A percentile compares a stretch with the other conserved stretches of the same genome.
phyloP scores from a whole-genome alignment of 2,329 filamentous ascomycete genomes.

The Cadophora luteo-olivacea region DNA sequence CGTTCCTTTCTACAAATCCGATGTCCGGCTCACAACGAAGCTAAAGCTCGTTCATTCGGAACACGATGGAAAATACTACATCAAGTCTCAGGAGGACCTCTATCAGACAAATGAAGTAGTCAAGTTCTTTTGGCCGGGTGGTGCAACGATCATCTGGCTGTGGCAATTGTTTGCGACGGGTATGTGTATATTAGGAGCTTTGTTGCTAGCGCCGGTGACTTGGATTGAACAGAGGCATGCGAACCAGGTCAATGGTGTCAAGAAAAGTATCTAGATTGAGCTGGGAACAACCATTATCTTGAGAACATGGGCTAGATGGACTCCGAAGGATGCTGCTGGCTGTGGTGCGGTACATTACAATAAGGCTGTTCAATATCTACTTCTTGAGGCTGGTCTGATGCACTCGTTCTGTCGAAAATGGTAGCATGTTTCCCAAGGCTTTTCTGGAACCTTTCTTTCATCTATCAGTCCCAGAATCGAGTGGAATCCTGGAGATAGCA shows the following conservation, averaged over 20 bases:
- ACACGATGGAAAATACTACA: conserved; percentile 65
- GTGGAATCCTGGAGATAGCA: too few species aligned
- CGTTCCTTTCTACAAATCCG: conserved; percentile 74
- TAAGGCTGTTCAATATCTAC: too few species aligned
- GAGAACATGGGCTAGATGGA: background rate
- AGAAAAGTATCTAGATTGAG: conserved; percentile 20
- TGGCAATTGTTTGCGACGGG: conserved; percentile 71
- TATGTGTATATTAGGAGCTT: conserved; percentile 66
- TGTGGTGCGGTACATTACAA: background rate
- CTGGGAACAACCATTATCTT: background rate
- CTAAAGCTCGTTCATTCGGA: conserved; percentile 62
- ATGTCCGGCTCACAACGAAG: conserved; percentile 72
- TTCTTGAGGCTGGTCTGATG: too few species aligned
- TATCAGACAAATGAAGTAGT: conserved; percentile 81
- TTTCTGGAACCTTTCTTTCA: too few species aligned
- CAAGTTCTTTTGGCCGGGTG: conserved; percentile 70
- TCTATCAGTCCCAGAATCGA: too few species aligned
- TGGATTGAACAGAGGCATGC: conserved; percentile 52
- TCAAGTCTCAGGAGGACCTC: conserved; percentile 78
- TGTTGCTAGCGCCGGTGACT: conserved; percentile 56
- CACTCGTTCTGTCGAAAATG: background rate
- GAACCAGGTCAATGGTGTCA: conserved; percentile 32
- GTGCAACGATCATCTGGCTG: conserved; percentile 61
- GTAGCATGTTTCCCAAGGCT: too few species aligned
- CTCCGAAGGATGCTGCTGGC: background rate